phyloP scores from a whole-genome alignment of 495 filamentous ascomycete genomes.

The Penicillium lividum region DNA sequence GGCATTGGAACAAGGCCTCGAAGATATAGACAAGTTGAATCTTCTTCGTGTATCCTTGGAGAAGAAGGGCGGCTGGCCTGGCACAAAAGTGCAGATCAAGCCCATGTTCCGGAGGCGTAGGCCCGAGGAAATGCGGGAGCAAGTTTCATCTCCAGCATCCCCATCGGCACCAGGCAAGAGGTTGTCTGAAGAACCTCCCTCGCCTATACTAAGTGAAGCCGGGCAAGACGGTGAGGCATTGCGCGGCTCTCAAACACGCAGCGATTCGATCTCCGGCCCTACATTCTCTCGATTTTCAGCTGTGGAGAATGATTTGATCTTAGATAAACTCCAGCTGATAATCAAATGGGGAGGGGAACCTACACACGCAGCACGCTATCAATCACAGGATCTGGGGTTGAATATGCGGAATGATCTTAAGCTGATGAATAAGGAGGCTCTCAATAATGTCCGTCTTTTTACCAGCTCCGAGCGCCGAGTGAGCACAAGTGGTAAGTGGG shows the following conservation, averaged over 20 bases:
- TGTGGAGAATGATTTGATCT: slow-evolving; percentile 79
- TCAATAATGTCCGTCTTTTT: slow-evolving; percentile 89
- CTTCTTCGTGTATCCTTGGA: slow-evolving; percentile 80
- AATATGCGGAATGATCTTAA: slow-evolving; percentile 95
- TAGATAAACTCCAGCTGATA: slow-evolving; percentile 95
- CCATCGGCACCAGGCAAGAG: slow-evolving; percentile 12
- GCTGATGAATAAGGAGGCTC: slow-evolving; percentile 86
- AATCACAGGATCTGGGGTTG: slow-evolving; percentile 88
- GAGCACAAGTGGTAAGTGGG: slow-evolving; percentile 73
- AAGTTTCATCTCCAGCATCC: slow-evolving; percentile 17
- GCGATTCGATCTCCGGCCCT: slow-evolving; percentile 80
- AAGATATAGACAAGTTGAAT: slow-evolving; percentile 85
- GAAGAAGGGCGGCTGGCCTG: slow-evolving; percentile 89
- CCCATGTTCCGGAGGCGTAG: slow-evolving; percentile 91
- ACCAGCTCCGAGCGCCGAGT: slow-evolving; percentile 93
- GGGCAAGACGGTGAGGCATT: slow-evolving; percentile 28
- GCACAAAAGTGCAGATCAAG: slow-evolving; percentile 98
- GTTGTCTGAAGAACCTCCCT: slow-evolving; percentile 24
- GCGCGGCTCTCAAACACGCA: slow-evolving; percentile 55
- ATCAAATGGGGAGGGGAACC: slow-evolving; percentile 99
- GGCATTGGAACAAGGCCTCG: slow-evolving; percentile 73
- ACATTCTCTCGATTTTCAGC: slow-evolving; percentile 89
- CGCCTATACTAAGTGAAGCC: slow-evolving; percentile 22
- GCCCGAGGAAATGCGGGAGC: slow-evolving; percentile 51
- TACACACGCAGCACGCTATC: slow-evolving; percentile 94